A percentile compares a stretch with the other conserved stretches of the same genome.
Evolutionary conservation across 768 basidiomycete genomes (phyloP).

Genomic region (Boletus vinaceobasis): DNA sequence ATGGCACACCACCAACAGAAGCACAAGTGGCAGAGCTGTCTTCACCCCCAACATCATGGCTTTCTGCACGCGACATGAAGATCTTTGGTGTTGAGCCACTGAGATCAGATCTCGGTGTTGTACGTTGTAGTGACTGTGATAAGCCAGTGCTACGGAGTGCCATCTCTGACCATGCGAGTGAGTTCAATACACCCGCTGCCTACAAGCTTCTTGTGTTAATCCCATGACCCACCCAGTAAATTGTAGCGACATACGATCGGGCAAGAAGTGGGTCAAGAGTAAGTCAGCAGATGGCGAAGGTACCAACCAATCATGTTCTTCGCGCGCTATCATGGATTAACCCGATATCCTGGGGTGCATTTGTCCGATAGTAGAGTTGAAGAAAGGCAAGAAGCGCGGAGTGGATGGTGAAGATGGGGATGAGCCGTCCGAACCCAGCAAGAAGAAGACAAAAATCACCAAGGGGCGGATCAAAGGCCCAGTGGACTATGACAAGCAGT

Average conservation of each 20-base stretch:
- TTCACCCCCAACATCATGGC: constrained; percentile 81
- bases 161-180: constrained; percentile 73
- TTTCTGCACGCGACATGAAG: constrained; percentile 84
- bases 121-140: constrained; percentile 76
- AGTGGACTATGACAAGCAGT: constrained; percentile 87
- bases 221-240: constrained; percentile 40
- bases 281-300: constrained; percentile 50
- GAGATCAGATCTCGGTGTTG: constrained; percentile 59
- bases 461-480: constrained; percentile 83
- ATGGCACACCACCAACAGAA: constrained; percentile 31
- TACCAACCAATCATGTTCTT: constrained; percentile 16
- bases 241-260: constrained; percentile 57
- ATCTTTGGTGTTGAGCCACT: constrained; percentile 79
- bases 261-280: constrained; percentile 54
- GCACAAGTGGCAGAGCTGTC: constrained; percentile 44
- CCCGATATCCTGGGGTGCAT: neutral
- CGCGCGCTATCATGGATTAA: constrained; percentile 2
- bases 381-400: constrained; percentile 77
- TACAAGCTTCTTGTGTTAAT: constrained; percentile 2
- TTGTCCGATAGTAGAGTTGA: constrained; percentile 32
- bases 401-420: constrained; percentile 67
- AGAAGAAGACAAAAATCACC: constrained; percentile 79
- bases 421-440: constrained; percentile 61
- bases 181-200: constrained; percentile 18
- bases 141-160: constrained; percentile 80